These are phyloP conservation scores for Aspergillus leporis DNA, from an alignment of 495 filamentous ascomycete species.

Conservation along the genomic window DNA sequence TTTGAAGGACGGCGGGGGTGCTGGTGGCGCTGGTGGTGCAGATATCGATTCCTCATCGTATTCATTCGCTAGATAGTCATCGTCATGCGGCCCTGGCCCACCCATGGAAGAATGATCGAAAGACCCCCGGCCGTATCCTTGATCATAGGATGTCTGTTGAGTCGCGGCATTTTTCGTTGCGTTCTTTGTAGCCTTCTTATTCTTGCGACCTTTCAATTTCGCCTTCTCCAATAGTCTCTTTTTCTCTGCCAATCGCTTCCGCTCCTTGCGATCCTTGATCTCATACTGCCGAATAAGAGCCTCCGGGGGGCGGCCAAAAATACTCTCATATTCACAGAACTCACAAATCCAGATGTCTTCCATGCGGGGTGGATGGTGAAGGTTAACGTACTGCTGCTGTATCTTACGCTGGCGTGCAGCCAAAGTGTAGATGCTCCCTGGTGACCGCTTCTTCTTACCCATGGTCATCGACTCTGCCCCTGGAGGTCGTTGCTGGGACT, in stretches of 20 bases:
- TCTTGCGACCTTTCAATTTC: conserved; percentile 90
- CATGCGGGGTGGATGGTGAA: conserved; percentile 67
- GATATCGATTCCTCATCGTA: conserved; percentile 53
- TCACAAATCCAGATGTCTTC: conserved; percentile 94
- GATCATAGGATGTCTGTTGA: conserved; percentile 40
- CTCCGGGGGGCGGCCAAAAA: conserved; percentile 78
- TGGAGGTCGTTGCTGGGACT: conserved; percentile 37
- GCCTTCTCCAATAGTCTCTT: conserved; percentile 86
- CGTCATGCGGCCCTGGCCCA: conserved; percentile 52
- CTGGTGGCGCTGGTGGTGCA: conserved; percentile 31
- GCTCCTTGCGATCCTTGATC: conserved; percentile 85
- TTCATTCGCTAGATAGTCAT: conserved; percentile 55
- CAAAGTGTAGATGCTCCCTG: conserved; percentile 57
- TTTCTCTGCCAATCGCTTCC: conserved; percentile 78
- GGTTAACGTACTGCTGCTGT: conserved; percentile 71
- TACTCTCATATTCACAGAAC: conserved; percentile 85
- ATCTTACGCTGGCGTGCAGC: conserved; percentile 68
- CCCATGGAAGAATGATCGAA: conserved; percentile 43
- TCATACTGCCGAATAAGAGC: conserved; percentile 91
- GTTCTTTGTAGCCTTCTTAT: conserved; percentile 69
- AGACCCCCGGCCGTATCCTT: conserved; percentile 47
- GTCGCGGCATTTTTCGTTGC: conserved; percentile 54
- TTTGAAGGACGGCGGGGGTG: conserved; percentile 36
- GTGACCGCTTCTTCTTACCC: conserved; percentile 57
- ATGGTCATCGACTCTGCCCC: conserved; percentile 35